Evolutionary conservation across 441 rosid genomes (phyloP), one percentile per base, ranked within the genome.

Genomic region (Pelargonium fulgidum): DNA sequence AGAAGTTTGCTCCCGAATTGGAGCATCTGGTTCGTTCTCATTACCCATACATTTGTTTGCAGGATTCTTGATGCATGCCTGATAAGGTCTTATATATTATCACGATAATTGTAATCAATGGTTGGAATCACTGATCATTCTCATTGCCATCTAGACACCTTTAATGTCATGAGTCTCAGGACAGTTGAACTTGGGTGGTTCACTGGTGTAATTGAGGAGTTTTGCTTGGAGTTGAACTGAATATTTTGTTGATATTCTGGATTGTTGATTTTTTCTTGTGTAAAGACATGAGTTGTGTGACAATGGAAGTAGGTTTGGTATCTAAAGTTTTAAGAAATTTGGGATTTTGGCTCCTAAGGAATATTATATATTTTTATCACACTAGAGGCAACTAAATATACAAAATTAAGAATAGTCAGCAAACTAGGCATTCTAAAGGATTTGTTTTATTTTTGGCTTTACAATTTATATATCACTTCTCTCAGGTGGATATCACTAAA

Each of bases 1-100:
- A 90, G 85, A 94, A 94, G 81, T 92, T 94, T 56, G 81, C 94
- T 65, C 74, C 97, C 8, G 96, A 94, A 72, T 78, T 92, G 82
- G 99, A 94, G 8, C 85, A 84, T 81, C 85, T 90, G 90, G 99
- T 94, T 47, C 54, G 89, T 77, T 72, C 65, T 50, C 56, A 14
- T 48, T 14, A 48, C n/a, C 5, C 56, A 48, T 48, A 3, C n/a
- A 39, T 39, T 39, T 48, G 56, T 48, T 50, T 50, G 1, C 8
- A 13, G 3, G 9, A 45, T 12, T 10, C 12, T 45, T 0, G 8
- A 17, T 56, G 62, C 62, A 19, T 56, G 62, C 62, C 19, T 56
- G 26, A 56, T 56, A 56, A 0, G 20, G 62, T 24, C 8, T 6
- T 17, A 29, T 56, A 24, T 56, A 19, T 56, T 8, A 19, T 5